Conservation (phyloP, 176 grass and related monocot genomes). For the Eragrostis nindensis region DNA sequence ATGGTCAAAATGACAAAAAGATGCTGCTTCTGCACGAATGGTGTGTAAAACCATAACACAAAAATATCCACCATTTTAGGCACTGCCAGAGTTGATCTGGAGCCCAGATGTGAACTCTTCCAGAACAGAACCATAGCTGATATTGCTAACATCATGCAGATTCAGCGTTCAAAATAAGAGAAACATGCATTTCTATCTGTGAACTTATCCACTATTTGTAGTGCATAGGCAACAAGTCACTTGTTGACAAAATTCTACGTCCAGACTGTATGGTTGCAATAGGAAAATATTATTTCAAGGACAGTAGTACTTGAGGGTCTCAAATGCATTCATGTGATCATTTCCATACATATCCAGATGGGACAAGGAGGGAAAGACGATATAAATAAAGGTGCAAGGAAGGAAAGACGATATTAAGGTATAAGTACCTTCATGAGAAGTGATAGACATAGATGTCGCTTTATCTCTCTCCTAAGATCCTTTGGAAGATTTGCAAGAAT, state of each 20-base stretch:
- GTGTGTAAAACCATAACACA: neutral
- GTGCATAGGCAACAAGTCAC: neutral
- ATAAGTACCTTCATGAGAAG: slow-evolving; percentile 84
- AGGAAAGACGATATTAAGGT: no score
- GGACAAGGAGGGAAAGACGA: neutral
- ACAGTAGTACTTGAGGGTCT: neutral
- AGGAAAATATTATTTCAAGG: slow-evolving; percentile 17
- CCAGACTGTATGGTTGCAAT: neutral
- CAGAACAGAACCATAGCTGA: slow-evolving; percentile 20
- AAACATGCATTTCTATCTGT: neutral
- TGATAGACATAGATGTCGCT: slow-evolving; percentile 78
- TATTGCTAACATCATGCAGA: slow-evolving; percentile 9
- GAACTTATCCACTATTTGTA: slow-evolving; percentile 4
- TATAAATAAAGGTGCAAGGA: no score
- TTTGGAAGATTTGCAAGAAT: slow-evolving; percentile 93
- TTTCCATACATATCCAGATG: neutral
- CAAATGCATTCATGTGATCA: neutral
- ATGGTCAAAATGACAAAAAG: neutral
- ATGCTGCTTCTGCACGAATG: neutral
- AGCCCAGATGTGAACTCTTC: slow-evolving; percentile 1
- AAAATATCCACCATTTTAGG: slow-evolving; percentile 16
- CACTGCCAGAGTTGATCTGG: slow-evolving; percentile 22
- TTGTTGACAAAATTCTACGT: neutral
- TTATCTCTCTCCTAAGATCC: slow-evolving; percentile 91
- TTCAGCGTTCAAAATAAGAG: slow-evolving; percentile 9